Evolutionary conservation across 176 grass and related monocot genomes (phyloP).

Genomic region (Carex parvula): DNA sequence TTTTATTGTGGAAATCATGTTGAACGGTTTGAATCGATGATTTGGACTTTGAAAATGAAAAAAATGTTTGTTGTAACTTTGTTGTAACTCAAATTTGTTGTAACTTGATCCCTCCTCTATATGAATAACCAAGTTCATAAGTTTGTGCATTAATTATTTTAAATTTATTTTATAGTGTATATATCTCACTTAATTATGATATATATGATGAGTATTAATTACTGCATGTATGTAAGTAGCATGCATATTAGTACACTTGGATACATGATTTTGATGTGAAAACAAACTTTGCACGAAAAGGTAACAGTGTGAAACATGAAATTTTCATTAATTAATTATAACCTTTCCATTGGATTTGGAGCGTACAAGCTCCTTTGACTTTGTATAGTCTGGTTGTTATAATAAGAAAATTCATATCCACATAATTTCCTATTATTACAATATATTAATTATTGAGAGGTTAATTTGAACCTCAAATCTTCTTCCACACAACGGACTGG

Average conservation of each 20-base stretch:
- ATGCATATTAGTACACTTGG: background rate
- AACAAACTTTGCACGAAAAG: slow-evolving; percentile 3
- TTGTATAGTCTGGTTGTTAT: background rate
- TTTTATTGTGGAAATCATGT: too few species aligned
- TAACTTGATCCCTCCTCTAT: too few species aligned
- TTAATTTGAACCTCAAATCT: background rate
- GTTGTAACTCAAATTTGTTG: too few species aligned
- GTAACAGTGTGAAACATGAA: background rate
- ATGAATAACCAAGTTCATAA: too few species aligned
- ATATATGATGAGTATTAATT: background rate
- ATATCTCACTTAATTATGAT: too few species aligned
- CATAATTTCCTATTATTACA: background rate
- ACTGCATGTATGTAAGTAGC: background rate
- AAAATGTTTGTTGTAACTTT: too few species aligned
- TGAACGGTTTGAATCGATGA: too few species aligned
- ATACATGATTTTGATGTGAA: background rate
- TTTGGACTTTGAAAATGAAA: too few species aligned
- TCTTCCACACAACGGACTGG: background rate
- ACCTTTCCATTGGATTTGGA: background rate
- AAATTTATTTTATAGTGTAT: too few species aligned
- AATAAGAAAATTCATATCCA: background rate
- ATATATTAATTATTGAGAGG: background rate
- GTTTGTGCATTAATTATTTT: too few species aligned
- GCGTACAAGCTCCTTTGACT: background rate
- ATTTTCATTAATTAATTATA: background rate